Conservation (phyloP, 768 basidiomycete species). For the Cystobasidium tubakii region DNA sequence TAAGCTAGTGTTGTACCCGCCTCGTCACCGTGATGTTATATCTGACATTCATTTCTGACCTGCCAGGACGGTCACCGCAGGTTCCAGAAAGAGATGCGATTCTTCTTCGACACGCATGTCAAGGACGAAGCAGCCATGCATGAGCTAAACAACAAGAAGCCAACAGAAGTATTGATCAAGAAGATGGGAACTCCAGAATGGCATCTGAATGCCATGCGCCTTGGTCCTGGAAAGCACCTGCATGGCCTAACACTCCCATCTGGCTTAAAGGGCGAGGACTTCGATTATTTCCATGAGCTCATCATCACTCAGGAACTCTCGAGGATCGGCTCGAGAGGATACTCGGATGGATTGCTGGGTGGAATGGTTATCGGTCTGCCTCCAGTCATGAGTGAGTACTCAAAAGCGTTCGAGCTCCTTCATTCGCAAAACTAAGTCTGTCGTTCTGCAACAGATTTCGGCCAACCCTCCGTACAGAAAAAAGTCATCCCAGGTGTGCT, state of each 20-base stretch:
- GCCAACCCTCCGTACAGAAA: slow-evolving; percentile 61
- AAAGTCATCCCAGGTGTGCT: slow-evolving; percentile 66
- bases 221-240: slow-evolving; percentile 84
- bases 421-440: too few species aligned
- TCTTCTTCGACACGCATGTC: slow-evolving; percentile 66
- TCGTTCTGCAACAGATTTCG: slow-evolving; percentile 58
- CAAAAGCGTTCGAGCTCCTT: not conserved
- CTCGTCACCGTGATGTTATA: not conserved
- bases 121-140: slow-evolving; percentile 67
- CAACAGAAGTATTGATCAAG: slow-evolving; percentile 68
- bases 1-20: too few species aligned
- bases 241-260: slow-evolving; percentile 69
- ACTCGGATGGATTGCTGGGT: slow-evolving; percentile 62
- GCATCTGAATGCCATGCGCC: slow-evolving; percentile 79
- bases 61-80: slow-evolving; percentile 59
- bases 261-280: slow-evolving; percentile 72
- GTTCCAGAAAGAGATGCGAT: slow-evolving; percentile 61
- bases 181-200: slow-evolving; percentile 58
- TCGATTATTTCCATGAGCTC: slow-evolving; percentile 86
- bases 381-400: slow-evolving; percentile 49
- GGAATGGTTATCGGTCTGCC: slow-evolving; percentile 54
- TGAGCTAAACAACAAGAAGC: slow-evolving; percentile 85
- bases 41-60: too few species aligned
- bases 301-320: slow-evolving; percentile 70
- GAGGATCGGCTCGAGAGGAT: slow-evolving; percentile 65